Evolutionary conservation across 1,139 yeast genomes (phyloP).

Genomic region (Martiniozyma asiatica): DNA sequence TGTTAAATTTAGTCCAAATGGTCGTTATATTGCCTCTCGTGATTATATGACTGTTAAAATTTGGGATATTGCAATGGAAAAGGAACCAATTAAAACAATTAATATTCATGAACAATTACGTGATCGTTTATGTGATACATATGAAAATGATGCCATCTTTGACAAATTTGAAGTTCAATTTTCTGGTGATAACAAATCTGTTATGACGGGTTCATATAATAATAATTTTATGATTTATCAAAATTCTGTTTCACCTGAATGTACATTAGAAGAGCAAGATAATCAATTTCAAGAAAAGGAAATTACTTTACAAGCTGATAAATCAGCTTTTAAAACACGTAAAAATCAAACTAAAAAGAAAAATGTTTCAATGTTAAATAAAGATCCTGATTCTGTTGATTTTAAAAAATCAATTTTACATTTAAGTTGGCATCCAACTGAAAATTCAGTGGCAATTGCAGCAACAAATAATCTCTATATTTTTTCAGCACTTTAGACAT

Average conservation of each 20-base stretch:
- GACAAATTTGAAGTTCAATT: constrained; percentile 97
- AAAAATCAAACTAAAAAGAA: constrained; percentile 27
- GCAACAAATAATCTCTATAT: constrained; percentile 92
- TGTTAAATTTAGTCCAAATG: constrained; percentile 85
- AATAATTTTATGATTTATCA: constrained; percentile 97
- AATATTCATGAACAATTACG: constrained; percentile 93
- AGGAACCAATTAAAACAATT: constrained; percentile 85
- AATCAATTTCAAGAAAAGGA: constrained; percentile 47
- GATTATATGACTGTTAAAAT: constrained; percentile 96
- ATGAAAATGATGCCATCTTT: constrained; percentile 96
- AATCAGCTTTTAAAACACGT: constrained; percentile 85
- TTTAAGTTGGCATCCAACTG: constrained; percentile 96
- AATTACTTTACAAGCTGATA: constrained; percentile 91
- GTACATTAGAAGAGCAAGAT: constrained; percentile 14
- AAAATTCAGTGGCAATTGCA: constrained; percentile 94
- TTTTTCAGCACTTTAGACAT: constrained; percentile 50
- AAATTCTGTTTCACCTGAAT: constrained; percentile 45
- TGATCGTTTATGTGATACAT: constrained; percentile 89
- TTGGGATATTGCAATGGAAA: constrained; percentile 98
- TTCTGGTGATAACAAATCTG: constrained; percentile 82
- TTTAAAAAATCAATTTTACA: constrained; percentile 92
- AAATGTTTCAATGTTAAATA: constrained; percentile 26
- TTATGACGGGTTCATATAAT: constrained; percentile 96
- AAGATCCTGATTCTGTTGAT: constrained; percentile 77
- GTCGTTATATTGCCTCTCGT: constrained; percentile 87